phyloP scores from a whole-genome alignment of 2,329 filamentous ascomycete species.

The Eutypella sp. region DNA sequence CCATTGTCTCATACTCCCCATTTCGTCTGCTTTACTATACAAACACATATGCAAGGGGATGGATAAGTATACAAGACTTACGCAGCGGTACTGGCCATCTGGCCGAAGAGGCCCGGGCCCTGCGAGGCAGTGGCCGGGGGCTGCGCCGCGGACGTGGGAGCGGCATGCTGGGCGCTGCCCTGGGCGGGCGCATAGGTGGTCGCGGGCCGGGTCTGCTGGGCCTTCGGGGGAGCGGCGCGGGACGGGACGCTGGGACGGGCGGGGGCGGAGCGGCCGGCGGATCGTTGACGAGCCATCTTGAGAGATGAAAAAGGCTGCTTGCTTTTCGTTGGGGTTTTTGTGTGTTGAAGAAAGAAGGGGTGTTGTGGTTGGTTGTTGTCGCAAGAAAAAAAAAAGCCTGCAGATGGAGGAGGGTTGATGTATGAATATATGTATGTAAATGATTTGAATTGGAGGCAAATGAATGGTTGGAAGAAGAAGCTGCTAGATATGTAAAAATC shows the following conservation, averaged over 20 bases:
- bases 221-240: slow-evolving; percentile 42
- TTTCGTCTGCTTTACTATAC: background rate
- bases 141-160: slow-evolving; percentile 26
- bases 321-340: background rate
- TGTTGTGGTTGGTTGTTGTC: background rate
- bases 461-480: background rate
- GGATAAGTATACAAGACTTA: slow-evolving; percentile 52
- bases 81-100: slow-evolving; percentile 98
- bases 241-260: slow-evolving; percentile 62
- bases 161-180: slow-evolving; percentile 46
- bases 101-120: slow-evolving; percentile 83
- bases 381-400: background rate
- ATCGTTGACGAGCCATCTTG: slow-evolving; percentile 75
- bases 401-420: background rate
- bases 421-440: background rate
- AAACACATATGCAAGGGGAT: background rate
- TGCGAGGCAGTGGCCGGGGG: slow-evolving; percentile 49
- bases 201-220: slow-evolving; percentile 65
- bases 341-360: background rate
- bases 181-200: slow-evolving; percentile 55
- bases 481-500: too few relatives aligned
- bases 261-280: slow-evolving; percentile 51
- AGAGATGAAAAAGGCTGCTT: too few relatives aligned
- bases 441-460: background rate
- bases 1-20: slow-evolving; percentile 12